Percentiles rank a stretch among this genome's conserved stretches.
Conservation (phyloP, 345 rosid species). For the Brassica napus region DNA sequence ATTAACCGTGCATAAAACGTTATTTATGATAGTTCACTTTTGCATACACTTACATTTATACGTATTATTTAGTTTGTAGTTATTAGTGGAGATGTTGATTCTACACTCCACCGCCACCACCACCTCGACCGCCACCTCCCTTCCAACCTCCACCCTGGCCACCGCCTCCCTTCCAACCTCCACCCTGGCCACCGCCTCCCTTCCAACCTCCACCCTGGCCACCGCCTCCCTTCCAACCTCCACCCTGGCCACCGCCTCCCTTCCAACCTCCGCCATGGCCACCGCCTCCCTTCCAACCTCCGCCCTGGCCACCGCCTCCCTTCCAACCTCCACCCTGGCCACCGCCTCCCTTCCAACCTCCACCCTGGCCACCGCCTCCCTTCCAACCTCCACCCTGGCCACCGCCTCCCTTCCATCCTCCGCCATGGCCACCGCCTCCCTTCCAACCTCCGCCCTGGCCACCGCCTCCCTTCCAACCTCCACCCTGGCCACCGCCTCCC, state of each 20-base stretch:
- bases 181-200: constrained; percentile 2
- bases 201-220: neutral
- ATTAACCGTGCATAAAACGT: neutral
- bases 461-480: neutral
- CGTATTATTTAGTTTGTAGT: neutral
- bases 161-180: constrained; percentile 6
- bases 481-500: constrained; percentile 11
- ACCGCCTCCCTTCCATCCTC: neutral
- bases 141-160: constrained; percentile 2
- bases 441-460: neutral
- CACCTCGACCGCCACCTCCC: constrained; percentile 7
- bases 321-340: neutral
- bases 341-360: neutral
- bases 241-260: neutral
- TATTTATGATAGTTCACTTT: constrained; percentile 11
- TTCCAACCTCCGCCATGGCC: neutral
- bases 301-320: neutral
- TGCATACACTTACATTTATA: neutral
- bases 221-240: neutral
- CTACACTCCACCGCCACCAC: constrained; percentile 21
- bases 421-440: neutral
- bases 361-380: neutral
- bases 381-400: neutral
- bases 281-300: neutral
- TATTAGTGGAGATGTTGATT: constrained; percentile 21